phyloP scores from a whole-genome alignment of 768 basidiomycete species.

The Amanita exitialis region DNA sequence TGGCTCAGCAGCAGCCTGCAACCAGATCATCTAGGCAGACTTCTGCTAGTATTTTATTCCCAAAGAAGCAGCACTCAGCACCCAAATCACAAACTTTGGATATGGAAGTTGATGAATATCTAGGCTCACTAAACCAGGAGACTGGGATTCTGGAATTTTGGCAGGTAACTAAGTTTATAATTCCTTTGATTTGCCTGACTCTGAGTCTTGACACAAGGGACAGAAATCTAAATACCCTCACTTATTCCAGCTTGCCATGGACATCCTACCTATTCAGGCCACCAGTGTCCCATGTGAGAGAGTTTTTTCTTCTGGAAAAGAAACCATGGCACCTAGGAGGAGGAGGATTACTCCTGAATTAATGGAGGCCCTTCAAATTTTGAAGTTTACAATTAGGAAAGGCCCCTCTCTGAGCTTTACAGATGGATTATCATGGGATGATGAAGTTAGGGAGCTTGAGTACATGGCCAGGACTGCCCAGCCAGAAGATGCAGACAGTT shows the following conservation, averaged over 20 bases:
- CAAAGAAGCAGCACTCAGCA: no score
- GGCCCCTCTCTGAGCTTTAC: slow-evolving; percentile 16
- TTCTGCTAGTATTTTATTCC: no score
- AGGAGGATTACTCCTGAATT: slow-evolving; percentile 13
- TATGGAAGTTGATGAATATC: slow-evolving; percentile 11
- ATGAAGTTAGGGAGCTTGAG: neutral
- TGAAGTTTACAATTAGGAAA: slow-evolving; percentile 19
- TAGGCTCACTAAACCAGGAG: neutral
- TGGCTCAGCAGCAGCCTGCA: no score
- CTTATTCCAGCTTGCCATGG: slow-evolving; percentile 17
- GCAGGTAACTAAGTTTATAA: neutral
- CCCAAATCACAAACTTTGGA: slow-evolving; percentile 2
- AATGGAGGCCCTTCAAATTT: slow-evolving; percentile 20
- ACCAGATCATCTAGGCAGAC: no score
- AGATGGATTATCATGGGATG: neutral
- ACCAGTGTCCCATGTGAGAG: no score
- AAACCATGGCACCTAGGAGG: slow-evolving; percentile 17
- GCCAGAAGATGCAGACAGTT: neutral
- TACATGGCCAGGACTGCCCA: neutral
- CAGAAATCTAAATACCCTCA: slow-evolving; percentile 12
- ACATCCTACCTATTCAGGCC: slow-evolving; percentile 22
- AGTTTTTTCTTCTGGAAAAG: slow-evolving; percentile 20
- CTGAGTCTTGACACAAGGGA: neutral
- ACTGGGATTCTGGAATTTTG: neutral
- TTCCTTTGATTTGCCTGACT: neutral